Conservation (phyloP, 2,329 filamentous ascomycete genomes). For the Neurospora sp. region DNA sequence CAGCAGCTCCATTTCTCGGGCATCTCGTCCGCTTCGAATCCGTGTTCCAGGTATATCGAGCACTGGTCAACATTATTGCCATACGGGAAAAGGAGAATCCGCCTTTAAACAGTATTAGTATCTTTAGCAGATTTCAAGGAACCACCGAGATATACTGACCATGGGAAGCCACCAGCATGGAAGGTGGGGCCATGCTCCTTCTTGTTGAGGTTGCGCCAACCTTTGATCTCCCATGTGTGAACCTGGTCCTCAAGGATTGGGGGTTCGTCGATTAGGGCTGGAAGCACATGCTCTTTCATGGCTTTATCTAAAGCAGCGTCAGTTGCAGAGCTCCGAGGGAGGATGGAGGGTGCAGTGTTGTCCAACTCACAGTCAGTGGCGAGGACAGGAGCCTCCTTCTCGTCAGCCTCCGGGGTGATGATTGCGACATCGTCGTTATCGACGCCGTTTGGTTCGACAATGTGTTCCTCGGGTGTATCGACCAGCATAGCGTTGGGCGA, state of each 20-base stretch:
- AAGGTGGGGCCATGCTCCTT: conserved; percentile 86
- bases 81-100: conserved; percentile 88
- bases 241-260: conserved; percentile 67
- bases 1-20: conserved; percentile 95
- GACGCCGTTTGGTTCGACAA: conserved; percentile 35
- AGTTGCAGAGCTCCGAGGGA: conserved; percentile 4
- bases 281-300: conserved; percentile 73
- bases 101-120: conserved; percentile 43
- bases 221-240: conserved; percentile 79
- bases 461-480: conserved; percentile 42
- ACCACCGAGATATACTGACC: conserved; percentile 41
- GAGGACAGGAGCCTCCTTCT: conserved; percentile 33
- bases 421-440: conserved; percentile 45
- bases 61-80: conserved; percentile 91
- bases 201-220: conserved; percentile 67
- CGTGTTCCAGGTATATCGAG: conserved; percentile 95
- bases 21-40: conserved; percentile 63
- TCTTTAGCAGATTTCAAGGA: background rate
- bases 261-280: conserved; percentile 63
- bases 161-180: conserved; percentile 76
- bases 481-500: conserved; percentile 49
- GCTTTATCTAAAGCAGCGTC: conserved; percentile 53
- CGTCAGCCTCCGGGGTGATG: conserved; percentile 38
- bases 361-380: conserved; percentile 39
- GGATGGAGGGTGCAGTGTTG: conserved; percentile 1